Evolutionary conservation across 2,329 filamentous ascomycete genomes (phyloP).

Genomic region (Thyridium curvatum): DNA sequence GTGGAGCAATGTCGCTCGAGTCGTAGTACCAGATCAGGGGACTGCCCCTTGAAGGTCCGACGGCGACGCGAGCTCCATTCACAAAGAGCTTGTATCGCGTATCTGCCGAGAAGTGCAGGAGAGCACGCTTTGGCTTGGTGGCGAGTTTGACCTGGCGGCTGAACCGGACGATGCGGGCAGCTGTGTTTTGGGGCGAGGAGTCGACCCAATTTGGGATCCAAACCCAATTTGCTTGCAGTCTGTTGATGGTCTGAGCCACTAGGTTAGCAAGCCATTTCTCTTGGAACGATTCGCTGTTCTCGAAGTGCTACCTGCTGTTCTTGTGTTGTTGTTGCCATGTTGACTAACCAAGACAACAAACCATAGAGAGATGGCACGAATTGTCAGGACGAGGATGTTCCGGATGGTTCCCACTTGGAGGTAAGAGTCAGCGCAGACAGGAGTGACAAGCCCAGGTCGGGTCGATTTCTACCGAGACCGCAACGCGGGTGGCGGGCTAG

Average conservation of each 20-base stretch:
- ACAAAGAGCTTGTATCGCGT: conserved; percentile 35
- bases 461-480: too few relatives aligned
- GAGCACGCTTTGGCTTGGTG: conserved; percentile 7
- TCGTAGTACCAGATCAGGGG: conserved; percentile 26
- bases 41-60: conserved; percentile 28
- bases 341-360: too few relatives aligned
- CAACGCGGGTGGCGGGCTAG: too few relatives aligned
- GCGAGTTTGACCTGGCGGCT: conserved; percentile 15
- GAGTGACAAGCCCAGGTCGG: too few relatives aligned
- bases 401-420: too few relatives aligned
- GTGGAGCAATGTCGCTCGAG: conserved; percentile 18
- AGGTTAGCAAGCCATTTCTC: too few relatives aligned
- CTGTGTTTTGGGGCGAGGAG: conserved; percentile 20
- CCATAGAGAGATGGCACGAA: too few relatives aligned
- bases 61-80: conserved; percentile 25
- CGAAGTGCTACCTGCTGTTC: too few relatives aligned
- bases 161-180: conserved; percentile 24
- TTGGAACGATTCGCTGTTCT: too few relatives aligned
- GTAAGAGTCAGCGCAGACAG: too few relatives aligned
- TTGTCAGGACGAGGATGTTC: too few relatives aligned
- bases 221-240: conserved; percentile 30
- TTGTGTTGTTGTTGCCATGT: too few relatives aligned
- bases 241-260: conserved; percentile 22
- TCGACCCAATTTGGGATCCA: conserved; percentile 28
- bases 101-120: conserved; percentile 27